Evolutionary conservation across 768 basidiomycete species (phyloP), one percentile per base, ranked within the genome.

Genomic region (Trametes cubensis): DNA sequence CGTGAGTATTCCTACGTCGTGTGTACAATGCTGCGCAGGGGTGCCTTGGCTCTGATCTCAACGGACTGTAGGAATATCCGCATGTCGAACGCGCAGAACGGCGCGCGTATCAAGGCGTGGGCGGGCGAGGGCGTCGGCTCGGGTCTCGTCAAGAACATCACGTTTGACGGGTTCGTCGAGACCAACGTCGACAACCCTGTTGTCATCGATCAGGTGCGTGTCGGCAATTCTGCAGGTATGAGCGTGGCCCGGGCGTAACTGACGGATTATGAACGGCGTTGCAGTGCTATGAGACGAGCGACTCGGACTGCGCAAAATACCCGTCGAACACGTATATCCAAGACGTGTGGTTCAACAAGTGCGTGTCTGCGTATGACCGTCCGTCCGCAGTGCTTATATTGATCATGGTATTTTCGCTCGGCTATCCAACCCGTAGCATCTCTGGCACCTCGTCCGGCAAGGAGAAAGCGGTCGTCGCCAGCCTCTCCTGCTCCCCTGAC

Each of bases 71-170:
- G 81, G 45, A 83, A 86, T 66, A 77, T 88, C 63, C 77, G 73
- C 30, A 86, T 87, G 84, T 74, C 79, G 13, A 85, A 86, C 58
- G 83, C 84, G 11, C 77, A 85, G 67, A 88, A 88, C 64, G 87
- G 86, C 1, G 86, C 85, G 1, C 78, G 87, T 38, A 88, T 88
- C 72, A 89, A 89, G 70, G 83, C 85, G 0, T 89, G 81, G 77
- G 86, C 85, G 6, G 87, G 86, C 5, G 76, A 79, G 17, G 79
- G 80, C 55, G 83, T 85, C 28, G 85, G 86, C 4, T 78, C 80
- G 40, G 85, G 84, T 8, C 80, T 83, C 46, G 84, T 85, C 46
- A 78, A 80, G 69, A 85, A 85, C 64, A 73, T 85, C 68, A 83
- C 82, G 0, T 86, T 83, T 70, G 65, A 71, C n/a, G 74, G 78